Conservation (phyloP, 345 rosid genomes). For the Linum trigynum region DNA sequence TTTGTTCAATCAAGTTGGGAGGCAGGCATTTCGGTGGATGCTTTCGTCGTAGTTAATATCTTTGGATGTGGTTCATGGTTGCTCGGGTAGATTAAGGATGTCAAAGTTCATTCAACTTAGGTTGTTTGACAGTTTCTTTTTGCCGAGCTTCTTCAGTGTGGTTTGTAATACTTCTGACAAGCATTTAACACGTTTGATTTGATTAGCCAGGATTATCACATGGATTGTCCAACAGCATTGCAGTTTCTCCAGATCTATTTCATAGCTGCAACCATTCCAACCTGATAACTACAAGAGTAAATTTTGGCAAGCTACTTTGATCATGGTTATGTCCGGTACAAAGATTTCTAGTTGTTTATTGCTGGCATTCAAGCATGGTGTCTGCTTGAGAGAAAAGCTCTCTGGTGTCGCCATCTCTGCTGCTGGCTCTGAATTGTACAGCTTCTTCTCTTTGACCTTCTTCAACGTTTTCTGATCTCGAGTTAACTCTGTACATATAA, state of each 20-base stretch:
- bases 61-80: not conserved
- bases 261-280: slow-evolving; percentile 5
- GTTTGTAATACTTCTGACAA: not conserved
- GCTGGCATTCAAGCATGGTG: slow-evolving; percentile 21
- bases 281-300: not conserved
- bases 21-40: not conserved
- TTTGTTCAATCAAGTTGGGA: not conserved
- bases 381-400: slow-evolving; percentile 41
- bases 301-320: slow-evolving; percentile 12
- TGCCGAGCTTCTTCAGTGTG: not conserved
- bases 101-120: no score
- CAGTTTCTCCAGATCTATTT: slow-evolving; percentile 13
- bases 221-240: slow-evolving; percentile 16
- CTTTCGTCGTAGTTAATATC: not conserved
- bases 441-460: slow-evolving; percentile 17
- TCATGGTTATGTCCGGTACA: slow-evolving; percentile 26
- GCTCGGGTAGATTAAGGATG: no score
- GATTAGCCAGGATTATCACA: slow-evolving; percentile 12
- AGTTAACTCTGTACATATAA: slow-evolving; percentile 15
- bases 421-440: slow-evolving; percentile 7
- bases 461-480: slow-evolving; percentile 24
- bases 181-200: not conserved
- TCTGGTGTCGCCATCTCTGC: slow-evolving; percentile 17
- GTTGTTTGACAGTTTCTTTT: not conserved
- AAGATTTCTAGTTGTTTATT: slow-evolving; percentile 15